Base-by-base conservation (phyloP, 768 basidiomycete species). In the Pholiota molesta region DNA sequence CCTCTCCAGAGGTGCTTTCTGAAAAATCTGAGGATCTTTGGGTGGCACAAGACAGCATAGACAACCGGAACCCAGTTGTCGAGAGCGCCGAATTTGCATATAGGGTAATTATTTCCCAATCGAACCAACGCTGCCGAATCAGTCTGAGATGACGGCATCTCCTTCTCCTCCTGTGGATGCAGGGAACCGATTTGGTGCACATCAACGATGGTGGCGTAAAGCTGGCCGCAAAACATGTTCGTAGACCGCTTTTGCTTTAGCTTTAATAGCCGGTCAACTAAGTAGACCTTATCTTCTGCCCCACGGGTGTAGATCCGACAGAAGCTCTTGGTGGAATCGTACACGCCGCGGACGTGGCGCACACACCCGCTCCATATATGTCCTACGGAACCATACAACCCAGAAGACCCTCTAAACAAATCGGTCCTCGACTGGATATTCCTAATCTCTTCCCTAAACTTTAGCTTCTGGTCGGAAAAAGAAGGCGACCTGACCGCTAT, bases 381-480 rank as follows among this genome's bases (percentile, higher is more conserved):
- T 67, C 90, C 94, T 8, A 77, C 84, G 0, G 87, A 90, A 64
- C 86, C 86, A 0, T 86, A 87, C 73, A 75, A 81, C 62, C 71
- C 83, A 9, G 68, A 75, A 13, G 74, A 88, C 57, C 82, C 86
- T 8, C 73, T 79, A 61, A 90, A 86, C 40, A 83, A 78, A 70
- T 74, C 78, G 44, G 83, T 82, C 52, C 77, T 95, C 29, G 79
- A 95, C 75, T 96, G 94, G 94, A 89, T 96, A 61, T 95, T 96
- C 74, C 83, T 92, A 62, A 88, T 96, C 44, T 94, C 90, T 2
- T 83, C 88, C 16, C 82, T 94, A 55, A 97, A 94, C 73, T 97
- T 93, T 74, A 91, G 84, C 68, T 97, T 93, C 73, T 96, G 95
- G 95, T 94, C 90, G 0, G 86, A 89, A 69, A 80, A 74, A 44